Percentiles rank a stretch among this genome's conserved stretches.
Evolutionary conservation across 495 filamentous ascomycete genomes (phyloP).

Genomic region (Aspergillus coremiiformis): DNA sequence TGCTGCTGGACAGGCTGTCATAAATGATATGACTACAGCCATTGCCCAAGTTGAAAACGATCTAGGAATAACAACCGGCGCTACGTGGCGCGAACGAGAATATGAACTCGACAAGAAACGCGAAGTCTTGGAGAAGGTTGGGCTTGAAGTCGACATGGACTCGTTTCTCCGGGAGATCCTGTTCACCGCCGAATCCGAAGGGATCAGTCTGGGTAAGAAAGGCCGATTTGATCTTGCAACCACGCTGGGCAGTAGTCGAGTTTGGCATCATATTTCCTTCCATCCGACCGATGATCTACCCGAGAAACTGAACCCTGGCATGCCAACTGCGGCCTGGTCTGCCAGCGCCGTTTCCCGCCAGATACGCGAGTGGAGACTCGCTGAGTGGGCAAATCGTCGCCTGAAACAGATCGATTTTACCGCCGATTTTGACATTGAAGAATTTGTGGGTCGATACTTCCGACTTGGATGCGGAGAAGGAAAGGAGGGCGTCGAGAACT

Average conservation of each 20-base stretch:
- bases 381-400: slow-evolving; percentile 92
- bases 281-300: slow-evolving; percentile 87
- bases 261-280: slow-evolving; percentile 91
- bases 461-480: slow-evolving; percentile 84
- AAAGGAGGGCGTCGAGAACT: slow-evolving; percentile 87
- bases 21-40: slow-evolving; percentile 77
- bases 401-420: slow-evolving; percentile 94
- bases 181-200: slow-evolving; percentile 68
- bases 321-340: slow-evolving; percentile 70
- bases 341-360: slow-evolving; percentile 88
- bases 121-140: slow-evolving; percentile 77
- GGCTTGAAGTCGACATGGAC: slow-evolving; percentile 69
- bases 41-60: slow-evolving; percentile 73
- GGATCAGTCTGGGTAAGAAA: slow-evolving; percentile 61
- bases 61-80: slow-evolving; percentile 64
- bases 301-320: slow-evolving; percentile 54
- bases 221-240: slow-evolving; percentile 68
- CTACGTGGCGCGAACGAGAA: slow-evolving; percentile 62
- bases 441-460: slow-evolving; percentile 77
- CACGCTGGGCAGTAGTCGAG: slow-evolving; percentile 68
- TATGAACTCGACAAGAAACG: slow-evolving; percentile 74
- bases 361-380: slow-evolving; percentile 82
- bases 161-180: slow-evolving; percentile 78
- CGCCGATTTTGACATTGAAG: slow-evolving; percentile 89
- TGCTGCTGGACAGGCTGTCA: slow-evolving; percentile 63